Conservation (phyloP, 331 rosid species). For the Spiraea crenata region DNA sequence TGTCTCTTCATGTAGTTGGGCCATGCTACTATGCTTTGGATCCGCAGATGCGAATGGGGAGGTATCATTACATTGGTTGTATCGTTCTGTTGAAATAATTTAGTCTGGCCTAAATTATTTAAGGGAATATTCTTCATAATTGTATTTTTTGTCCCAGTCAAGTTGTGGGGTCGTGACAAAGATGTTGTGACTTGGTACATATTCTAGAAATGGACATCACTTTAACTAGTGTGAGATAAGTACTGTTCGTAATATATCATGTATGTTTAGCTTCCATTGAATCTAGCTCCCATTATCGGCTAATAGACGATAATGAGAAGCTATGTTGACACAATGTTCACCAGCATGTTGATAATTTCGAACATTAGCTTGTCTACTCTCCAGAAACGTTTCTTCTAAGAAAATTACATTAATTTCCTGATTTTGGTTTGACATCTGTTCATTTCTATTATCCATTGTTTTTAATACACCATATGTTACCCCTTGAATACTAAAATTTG, state of each 20-base stretch:
- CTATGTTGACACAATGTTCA: constrained; percentile 4
- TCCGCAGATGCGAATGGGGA: constrained; percentile 11
- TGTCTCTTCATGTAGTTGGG: constrained; percentile 16
- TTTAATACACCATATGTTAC: not conserved
- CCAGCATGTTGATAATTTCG: not conserved
- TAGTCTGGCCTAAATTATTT: constrained; percentile 29
- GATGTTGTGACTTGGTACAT: constrained; percentile 27
- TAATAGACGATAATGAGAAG: constrained; percentile 2
- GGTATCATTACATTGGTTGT: constrained; percentile 8
- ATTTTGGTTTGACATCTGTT: not conserved
- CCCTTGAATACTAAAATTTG: too few species aligned
- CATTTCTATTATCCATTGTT: not conserved
- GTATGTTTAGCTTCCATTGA: not conserved
- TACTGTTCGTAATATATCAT: constrained; percentile 19
- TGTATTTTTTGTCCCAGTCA: constrained; percentile 35
- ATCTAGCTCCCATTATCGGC: constrained; percentile 3
- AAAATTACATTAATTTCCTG: not conserved
- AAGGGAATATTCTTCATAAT: constrained; percentile 41
- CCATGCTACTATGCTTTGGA: constrained; percentile 17
- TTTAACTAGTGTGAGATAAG: constrained; percentile 17
- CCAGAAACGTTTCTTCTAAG: not conserved
- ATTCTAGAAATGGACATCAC: constrained; percentile 31
- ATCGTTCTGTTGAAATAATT: constrained; percentile 10
- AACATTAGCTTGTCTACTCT: constrained; percentile 1
- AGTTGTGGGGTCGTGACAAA: constrained; percentile 37